Conservation (phyloP, 2,329 filamentous ascomycete genomes). For the Colletotrichum somersetense region DNA sequence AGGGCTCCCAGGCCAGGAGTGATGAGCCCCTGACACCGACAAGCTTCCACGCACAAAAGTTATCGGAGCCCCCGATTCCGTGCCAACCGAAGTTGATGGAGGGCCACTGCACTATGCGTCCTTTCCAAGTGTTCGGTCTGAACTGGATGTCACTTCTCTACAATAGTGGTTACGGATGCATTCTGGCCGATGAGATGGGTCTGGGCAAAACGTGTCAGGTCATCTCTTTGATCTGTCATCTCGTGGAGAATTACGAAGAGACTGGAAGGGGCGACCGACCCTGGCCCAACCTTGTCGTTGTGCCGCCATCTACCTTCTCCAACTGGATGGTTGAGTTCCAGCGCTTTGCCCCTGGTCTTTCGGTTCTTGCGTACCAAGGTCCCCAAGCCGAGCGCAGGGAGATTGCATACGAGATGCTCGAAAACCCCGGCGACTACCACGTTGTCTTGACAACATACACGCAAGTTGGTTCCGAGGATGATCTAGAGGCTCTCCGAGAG, state of each 20-base stretch:
- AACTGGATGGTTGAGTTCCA: constrained; percentile 96
- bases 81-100: constrained; percentile 84
- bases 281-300: constrained; percentile 86
- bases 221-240: constrained; percentile 88
- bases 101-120: constrained; percentile 82
- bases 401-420: constrained; percentile 75
- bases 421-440: constrained; percentile 74
- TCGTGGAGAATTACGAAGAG: constrained; percentile 73
- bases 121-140: constrained; percentile 93
- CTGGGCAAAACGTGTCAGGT: constrained; percentile 97
- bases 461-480: constrained; percentile 66
- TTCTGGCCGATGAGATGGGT: constrained; percentile 97
- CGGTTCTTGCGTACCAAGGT: constrained; percentile 79
- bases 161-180: constrained; percentile 83
- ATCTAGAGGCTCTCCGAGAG: constrained; percentile 63
- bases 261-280: constrained; percentile 54
- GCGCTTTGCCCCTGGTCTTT: constrained; percentile 83
- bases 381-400: constrained; percentile 74
- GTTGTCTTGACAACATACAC: constrained; percentile 72
- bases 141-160: constrained; percentile 95
- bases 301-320: constrained; percentile 92
- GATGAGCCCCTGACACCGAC: constrained; percentile 59
- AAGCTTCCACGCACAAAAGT: constrained; percentile 52
- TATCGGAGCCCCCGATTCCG: constrained; percentile 59
- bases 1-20: constrained; percentile 46